Percentiles rank a stretch among this genome's conserved stretches.
phyloP scores from a whole-genome alignment of 352 stramenopile species.

The Phytophthora pini region DNA sequence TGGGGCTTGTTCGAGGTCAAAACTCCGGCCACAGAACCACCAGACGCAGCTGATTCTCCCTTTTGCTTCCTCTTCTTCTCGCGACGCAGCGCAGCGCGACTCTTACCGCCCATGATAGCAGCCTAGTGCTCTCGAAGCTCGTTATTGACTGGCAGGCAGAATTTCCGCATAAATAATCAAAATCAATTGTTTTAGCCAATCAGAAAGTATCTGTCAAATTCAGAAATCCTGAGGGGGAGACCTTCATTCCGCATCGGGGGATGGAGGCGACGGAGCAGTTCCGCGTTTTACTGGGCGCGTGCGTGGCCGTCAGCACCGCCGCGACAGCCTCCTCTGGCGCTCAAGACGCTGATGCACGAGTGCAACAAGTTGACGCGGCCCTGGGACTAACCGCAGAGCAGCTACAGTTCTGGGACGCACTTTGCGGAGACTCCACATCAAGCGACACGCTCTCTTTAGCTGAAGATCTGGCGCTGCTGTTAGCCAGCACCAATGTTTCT shows the following conservation, averaged over 20 bases:
- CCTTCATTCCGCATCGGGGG: conserved; percentile 38
- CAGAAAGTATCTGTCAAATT: background rate
- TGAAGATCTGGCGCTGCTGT: conserved; percentile 61
- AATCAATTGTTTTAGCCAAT: conserved; percentile 20
- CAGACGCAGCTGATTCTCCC: conserved; percentile 5
- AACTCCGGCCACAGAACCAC: background rate
- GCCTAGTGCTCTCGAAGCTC: conserved; percentile 1
- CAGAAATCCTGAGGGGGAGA: conserved; percentile 21
- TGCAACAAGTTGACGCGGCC: conserved; percentile 13
- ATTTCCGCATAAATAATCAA: conserved; percentile 8
- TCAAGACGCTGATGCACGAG: conserved; percentile 1
- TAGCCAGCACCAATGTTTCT: conserved; percentile 60
- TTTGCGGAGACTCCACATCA: conserved; percentile 37
- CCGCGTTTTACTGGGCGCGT: conserved; percentile 48
- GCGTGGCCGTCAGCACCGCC: conserved; percentile 37
- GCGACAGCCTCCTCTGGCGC: conserved; percentile 6
- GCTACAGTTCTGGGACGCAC: conserved; percentile 58
- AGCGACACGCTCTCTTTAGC: conserved; percentile 29
- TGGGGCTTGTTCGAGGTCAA: background rate
- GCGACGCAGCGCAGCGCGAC: conserved; percentile 49
- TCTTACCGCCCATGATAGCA: conserved; percentile 45
- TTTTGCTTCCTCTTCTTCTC: conserved; percentile 52
- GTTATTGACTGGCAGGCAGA: conserved; percentile 21
- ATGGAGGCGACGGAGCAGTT: conserved; percentile 48
- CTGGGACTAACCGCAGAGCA: conserved; percentile 48